phyloP scores from a whole-genome alignment of 208 protist genomes.

The Acanthamoeba castellanii region DNA sequence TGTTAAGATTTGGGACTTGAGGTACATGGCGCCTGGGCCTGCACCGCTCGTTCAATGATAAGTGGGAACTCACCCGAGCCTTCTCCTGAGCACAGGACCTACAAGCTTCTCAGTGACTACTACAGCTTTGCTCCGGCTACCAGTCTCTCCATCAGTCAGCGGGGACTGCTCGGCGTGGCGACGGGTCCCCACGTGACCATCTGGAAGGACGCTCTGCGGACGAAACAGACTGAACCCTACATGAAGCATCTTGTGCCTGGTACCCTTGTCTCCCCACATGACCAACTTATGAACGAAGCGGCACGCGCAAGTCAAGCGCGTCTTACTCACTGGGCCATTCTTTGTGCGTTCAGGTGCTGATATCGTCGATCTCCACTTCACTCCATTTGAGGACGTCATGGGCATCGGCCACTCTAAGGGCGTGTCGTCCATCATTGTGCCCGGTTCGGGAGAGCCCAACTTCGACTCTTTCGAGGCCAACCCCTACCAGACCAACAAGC shows the following conservation, averaged over 20 bases:
- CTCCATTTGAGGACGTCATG: slow-evolving; percentile 93
- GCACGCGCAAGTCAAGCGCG: background rate
- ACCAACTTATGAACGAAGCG: background rate
- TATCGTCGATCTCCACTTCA: slow-evolving; percentile 85
- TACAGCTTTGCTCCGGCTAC: slow-evolving; percentile 80
- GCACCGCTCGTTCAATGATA: background rate
- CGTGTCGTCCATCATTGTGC: slow-evolving; percentile 87
- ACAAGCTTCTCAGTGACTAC: slow-evolving; percentile 79
- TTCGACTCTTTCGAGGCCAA: slow-evolving; percentile 93
- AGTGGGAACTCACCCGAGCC: background rate
- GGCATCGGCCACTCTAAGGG: slow-evolving; percentile 89
- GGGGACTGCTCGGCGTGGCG: slow-evolving; percentile 88
- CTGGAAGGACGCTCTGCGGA: slow-evolving; percentile 82
- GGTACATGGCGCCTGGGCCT: slow-evolving; percentile 86
- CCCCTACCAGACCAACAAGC: slow-evolving; percentile 90
- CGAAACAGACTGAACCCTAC: slow-evolving; percentile 86
- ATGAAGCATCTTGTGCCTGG: slow-evolving; percentile 82
- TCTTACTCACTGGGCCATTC: background rate
- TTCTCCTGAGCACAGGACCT: slow-evolving; percentile 61
- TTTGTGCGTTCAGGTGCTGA: slow-evolving; percentile 34
- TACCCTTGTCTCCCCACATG: background rate
- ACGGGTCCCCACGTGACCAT: slow-evolving; percentile 73
- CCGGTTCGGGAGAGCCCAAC: slow-evolving; percentile 92
- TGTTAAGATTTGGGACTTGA: slow-evolving; percentile 98
- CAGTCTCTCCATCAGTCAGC: slow-evolving; percentile 86